phyloP scores from a whole-genome alignment of 116 monocot species.

The Iris pallida region DNA sequence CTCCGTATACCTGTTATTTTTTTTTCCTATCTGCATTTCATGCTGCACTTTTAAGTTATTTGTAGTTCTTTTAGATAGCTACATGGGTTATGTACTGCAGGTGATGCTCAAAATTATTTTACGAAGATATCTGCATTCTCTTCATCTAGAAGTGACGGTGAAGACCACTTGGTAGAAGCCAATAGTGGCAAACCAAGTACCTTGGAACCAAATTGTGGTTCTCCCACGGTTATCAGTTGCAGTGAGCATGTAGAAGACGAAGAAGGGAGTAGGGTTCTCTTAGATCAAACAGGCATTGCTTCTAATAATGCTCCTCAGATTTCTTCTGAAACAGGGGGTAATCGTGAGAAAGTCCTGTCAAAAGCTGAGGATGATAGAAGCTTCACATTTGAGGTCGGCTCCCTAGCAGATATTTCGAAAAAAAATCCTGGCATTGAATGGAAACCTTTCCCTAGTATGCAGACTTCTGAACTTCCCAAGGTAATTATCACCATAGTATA shows the following conservation, averaged over 20 bases:
- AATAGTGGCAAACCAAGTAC: slow-evolving; percentile 21
- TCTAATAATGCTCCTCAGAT: neutral
- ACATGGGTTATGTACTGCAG: neutral
- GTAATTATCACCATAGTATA: slow-evolving; percentile 15
- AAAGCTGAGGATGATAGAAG: slow-evolving; percentile 43
- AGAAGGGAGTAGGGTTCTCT: too few relatives aligned
- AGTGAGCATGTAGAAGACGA: slow-evolving; percentile 3
- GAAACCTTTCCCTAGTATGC: slow-evolving; percentile 40
- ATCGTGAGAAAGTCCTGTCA: slow-evolving; percentile 7
- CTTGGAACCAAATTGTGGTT: slow-evolving; percentile 35
- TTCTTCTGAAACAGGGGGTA: slow-evolving; percentile 14
- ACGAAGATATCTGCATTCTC: neutral
- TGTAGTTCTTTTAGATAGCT: too few relatives aligned
- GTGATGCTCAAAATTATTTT: slow-evolving; percentile 1
- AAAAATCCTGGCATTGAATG: slow-evolving; percentile 28
- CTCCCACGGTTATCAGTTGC: slow-evolving; percentile 38
- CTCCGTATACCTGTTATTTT: too few relatives aligned
- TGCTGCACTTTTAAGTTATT: too few relatives aligned
- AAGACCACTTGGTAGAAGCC: slow-evolving; percentile 7
- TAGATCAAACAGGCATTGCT: too few relatives aligned
- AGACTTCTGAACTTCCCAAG: slow-evolving; percentile 31
- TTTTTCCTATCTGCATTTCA: too few relatives aligned
- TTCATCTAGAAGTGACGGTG: slow-evolving; percentile 1
- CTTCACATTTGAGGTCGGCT: slow-evolving; percentile 40
- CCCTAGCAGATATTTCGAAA: slow-evolving; percentile 19